A percentile compares a stretch with the other conserved stretches of the same genome.
Conservation (phyloP, 192 early-diverging fungal species). For the Linnemannia exigua region DNA sequence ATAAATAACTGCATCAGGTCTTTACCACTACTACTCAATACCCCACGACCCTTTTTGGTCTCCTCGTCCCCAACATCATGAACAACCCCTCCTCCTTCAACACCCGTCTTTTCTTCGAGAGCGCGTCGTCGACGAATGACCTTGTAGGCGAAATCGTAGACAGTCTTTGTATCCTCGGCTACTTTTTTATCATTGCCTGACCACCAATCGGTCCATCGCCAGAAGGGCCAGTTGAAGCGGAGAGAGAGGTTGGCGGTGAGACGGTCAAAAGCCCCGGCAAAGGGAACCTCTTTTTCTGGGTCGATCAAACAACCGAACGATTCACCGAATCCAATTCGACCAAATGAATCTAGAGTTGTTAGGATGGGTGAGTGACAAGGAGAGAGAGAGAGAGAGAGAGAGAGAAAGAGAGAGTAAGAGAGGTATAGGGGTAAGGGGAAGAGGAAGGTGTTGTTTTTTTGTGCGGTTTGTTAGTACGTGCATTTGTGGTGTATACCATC, state of each 20-base stretch:
- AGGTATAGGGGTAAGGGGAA: background rate
- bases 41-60: background rate
- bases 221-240: slow-evolving; percentile 35
- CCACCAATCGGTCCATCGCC: slow-evolving; percentile 33
- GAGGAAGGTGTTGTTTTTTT: background rate
- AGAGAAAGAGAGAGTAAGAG: background rate
- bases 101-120: background rate
- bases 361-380: background rate
- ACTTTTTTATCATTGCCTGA: slow-evolving; percentile 18
- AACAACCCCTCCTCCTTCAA: background rate
- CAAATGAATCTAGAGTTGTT: slow-evolving; percentile 33
- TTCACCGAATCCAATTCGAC: slow-evolving; percentile 44
- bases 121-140: slow-evolving; percentile 43
- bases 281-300: slow-evolving; percentile 33
- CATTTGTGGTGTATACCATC: background rate
- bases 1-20: slow-evolving; percentile 64
- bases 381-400: background rate
- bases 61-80: background rate
- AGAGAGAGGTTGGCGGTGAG: slow-evolving; percentile 40
- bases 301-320: slow-evolving; percentile 44
- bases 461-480: slow-evolving; percentile 2
- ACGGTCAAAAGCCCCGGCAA: slow-evolving; percentile 69
- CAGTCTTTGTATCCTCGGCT: slow-evolving; percentile 12
- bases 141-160: slow-evolving; percentile 38
- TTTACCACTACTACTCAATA: background rate